Evolutionary conservation across 2,329 filamentous ascomycete species (phyloP), one percentile per base, ranked within the genome.

Genomic region (Incumbomyces lentus): DNA sequence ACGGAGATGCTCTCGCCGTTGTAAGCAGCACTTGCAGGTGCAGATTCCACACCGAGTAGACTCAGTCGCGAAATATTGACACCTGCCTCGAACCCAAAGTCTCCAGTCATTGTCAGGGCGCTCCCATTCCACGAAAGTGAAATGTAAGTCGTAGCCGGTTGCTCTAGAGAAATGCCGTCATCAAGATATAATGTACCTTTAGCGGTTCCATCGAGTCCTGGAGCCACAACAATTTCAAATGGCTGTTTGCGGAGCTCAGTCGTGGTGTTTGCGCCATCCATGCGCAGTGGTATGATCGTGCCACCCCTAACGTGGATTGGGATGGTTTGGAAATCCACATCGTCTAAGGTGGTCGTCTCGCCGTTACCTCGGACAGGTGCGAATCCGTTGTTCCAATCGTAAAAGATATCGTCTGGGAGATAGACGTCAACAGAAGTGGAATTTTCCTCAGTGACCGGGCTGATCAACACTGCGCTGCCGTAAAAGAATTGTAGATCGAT

Each of bases 141-240:
- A 44, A 88, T 70, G 46, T 76, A 66, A 6, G 72, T 77, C n/a
- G 71, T 76, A 1, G 56, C 61, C 2, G 64, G 51, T 62, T 84
- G 84, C 49, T 75, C 66, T 41, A 89, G 56, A 19, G 74, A 79
- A 49, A 80, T 78, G 7, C 86, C 86, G 50, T 93, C 86, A 55
- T 92, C 86, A 4, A 92, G 66, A 60, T 89, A 92, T 47, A 92
- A 68, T 43, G 71, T 69, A 0, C 86, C 86, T 1, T 59, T 62
- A 0, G 86, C 86, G 6, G 67, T 75, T 2, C 81, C 83, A 43
- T 82, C 67, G 1, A 60, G 58, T 5, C 74, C 78, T 0, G 84
- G 73, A 0, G 85, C 81, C 37, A 93, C 72, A 31, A 90, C 58
- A 42, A 93, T 67, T 59, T 81, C 74, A 65, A 90, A 90, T 54